phyloP scores from a whole-genome alignment of 495 filamentous ascomycete genomes.

The Pseudoneurospora amorphoporcata region DNA sequence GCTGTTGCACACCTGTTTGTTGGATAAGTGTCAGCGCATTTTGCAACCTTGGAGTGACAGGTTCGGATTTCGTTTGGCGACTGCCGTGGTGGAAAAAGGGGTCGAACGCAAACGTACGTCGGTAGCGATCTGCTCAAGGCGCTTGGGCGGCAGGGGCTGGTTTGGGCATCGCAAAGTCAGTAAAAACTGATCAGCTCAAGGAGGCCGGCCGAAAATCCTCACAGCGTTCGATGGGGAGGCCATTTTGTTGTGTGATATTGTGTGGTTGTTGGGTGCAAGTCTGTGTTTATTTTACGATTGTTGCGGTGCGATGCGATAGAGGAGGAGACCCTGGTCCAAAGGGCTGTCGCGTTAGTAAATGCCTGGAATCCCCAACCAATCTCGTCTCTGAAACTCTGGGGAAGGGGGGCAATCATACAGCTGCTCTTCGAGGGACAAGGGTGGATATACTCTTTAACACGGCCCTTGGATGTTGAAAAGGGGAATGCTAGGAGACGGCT shows the following conservation, averaged over 20 bases:
- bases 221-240: constrained; percentile 22
- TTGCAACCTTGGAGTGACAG: background rate
- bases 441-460: background rate
- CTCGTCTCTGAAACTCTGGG: background rate
- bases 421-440: background rate
- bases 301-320: background rate
- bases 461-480: background rate
- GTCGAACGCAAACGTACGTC: constrained; percentile 47
- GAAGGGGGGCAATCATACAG: background rate
- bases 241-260: constrained; percentile 10
- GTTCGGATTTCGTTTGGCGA: background rate
- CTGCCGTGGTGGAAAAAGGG: background rate
- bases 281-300: background rate
- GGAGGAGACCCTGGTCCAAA: background rate
- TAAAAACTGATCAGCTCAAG: background rate
- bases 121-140: constrained; percentile 73
- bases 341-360: background rate
- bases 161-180: background rate
- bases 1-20: constrained; percentile 65
- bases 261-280: constrained; percentile 1
- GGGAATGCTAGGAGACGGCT: background rate
- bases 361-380: background rate
- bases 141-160: constrained; percentile 64
- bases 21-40: constrained; percentile 13
- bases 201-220: background rate